Base-by-base conservation (phyloP, 495 filamentous ascomycete genomes). In the Penicillium lividum region DNA sequence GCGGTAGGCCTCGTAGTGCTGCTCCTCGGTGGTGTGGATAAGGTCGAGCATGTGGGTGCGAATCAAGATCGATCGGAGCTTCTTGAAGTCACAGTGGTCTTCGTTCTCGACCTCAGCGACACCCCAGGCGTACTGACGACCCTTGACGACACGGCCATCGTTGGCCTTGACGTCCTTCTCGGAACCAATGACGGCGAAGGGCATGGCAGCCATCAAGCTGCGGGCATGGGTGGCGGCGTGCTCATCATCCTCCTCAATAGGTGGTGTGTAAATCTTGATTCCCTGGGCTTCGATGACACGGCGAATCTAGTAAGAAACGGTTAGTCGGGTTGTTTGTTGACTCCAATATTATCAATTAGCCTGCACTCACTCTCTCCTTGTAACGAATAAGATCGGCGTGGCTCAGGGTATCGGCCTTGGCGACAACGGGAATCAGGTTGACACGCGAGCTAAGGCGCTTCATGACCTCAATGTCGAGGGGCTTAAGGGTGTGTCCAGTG, bases 21-120 rank as follows among this genome's bases (percentile, higher is more conserved):
- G 86, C 80, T 98, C 94, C 79, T 98, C 94, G 58, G 94, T 98
- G 49, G 94, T 98, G 84, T 98, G 95, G 74, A 98, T 98, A 46
- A 98, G 87, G 69, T 98, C 94, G 58, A 98, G 86, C 94, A 98
- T 98, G 81, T 98, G 94, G n/a, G 95, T 98, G 68, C 94, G 92
- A 81, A 98, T 98, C 61, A 98, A 83, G 68, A 98, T 98, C 18
- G 92, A 96, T 63, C 94, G 93, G 59, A 98, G 89, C 82, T 98
- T 98, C 89, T 98, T 98, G 80, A 98, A 98, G 79, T 98, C 94
- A 77, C 94, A 98, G 86, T 98, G 94, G 60, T 98, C 94, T 75
- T 98, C 94, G 74, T 98, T 98, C 85, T 98, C 94, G 51, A 98
- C 94, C 74, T 98, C 94, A 55, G 95, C 94, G 61, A 98, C 94